Evolutionary conservation across 768 basidiomycete genomes (phyloP), one percentile per base, ranked within the genome.

Genomic region (Termitomyces sp.): DNA sequence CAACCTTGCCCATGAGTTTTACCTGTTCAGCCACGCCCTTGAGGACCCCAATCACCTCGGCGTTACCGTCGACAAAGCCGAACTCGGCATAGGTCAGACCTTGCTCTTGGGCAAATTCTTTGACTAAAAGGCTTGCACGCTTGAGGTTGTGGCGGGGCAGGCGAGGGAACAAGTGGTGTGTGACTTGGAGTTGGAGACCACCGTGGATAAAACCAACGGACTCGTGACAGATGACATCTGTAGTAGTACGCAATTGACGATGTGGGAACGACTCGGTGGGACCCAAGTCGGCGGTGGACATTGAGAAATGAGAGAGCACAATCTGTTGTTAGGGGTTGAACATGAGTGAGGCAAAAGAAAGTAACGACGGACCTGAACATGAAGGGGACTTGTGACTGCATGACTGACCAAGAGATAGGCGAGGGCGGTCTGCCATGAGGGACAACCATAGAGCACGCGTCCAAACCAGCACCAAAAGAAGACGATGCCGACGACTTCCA

Each of bases 161-260:
- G 12, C 97, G 87, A 20, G 97, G 97, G 77, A 98, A 98, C 59
- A 98, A 81, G 72, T 98, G 95, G 66, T 99, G 97, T 2, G 96
- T 94, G 45, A 98, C 93, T 73, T 99, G 97, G 13, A 98, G 85
- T 66, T 99, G 93, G 20, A 99, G 83, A n/a, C 97, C 97, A 12
- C 97, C 97, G 67, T 99, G 97, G 36, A 99, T 74, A 68, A 95
- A 98, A 54, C 82, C 91, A 65, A 98, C 80, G 34, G 85, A 83
- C 1, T 87, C 79, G 2, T 86, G 84, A 73, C 97, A 98, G 61
- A 91, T 84, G 44, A 99, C 93, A 71, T 99, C 97, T 47, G 92
- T 89, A 0, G 97, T 98, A n/a, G 97, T 99, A 50, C 97, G 89
- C 66, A 99, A 76, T 71, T 99, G 97, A 16, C 97, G 88, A 65